These are phyloP conservation scores for Podaxis mareebaensis DNA, from an alignment of 768 basidiomycete genomes.

Conservation along the genomic window DNA sequence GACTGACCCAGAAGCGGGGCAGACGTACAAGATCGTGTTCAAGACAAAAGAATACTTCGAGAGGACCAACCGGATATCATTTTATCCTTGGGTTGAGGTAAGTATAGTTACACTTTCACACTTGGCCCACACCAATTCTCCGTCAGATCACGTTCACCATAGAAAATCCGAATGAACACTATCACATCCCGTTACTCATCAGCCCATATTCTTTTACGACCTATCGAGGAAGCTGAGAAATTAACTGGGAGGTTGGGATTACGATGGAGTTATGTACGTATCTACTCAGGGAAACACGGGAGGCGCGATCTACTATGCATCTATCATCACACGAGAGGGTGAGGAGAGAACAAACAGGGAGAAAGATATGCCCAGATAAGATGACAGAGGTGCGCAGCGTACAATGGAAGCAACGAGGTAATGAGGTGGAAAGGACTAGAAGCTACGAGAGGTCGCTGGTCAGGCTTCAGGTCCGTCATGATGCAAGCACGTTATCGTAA, in stretches of 20 bases:
- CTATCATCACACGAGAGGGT: conserved; percentile 28
- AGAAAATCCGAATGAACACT: conserved; percentile 73
- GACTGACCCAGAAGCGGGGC: conserved; percentile 52
- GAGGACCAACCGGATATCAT: conserved; percentile 58
- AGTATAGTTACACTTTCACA: conserved; percentile 17
- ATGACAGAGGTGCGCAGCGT: conserved; percentile 24
- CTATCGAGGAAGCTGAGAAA: conserved; percentile 78
- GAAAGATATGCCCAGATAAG: conserved; percentile 30
- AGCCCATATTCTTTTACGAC: conserved; percentile 93
- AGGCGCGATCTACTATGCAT: conserved; percentile 34
- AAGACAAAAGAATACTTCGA: conserved; percentile 84
- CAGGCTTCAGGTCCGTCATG: conserved; percentile 29
- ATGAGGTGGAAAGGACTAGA: conserved; percentile 22
- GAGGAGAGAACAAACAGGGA: conserved; percentile 30
- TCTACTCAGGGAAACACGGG: conserved; percentile 16
- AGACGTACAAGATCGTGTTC: conserved; percentile 83
- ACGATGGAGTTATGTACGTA: conserved; percentile 13
- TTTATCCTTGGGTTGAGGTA: conserved; percentile 94
- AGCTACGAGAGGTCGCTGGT: conserved; percentile 15
- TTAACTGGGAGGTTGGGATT: background rate
- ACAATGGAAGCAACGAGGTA: conserved; percentile 26
- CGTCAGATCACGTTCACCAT: conserved; percentile 77
- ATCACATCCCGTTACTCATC: conserved; percentile 90
- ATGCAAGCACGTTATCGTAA: conserved; percentile 73
- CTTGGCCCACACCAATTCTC: conserved; percentile 11